Conservation (phyloP, 768 basidiomycete genomes). For the Trametes punicea region DNA sequence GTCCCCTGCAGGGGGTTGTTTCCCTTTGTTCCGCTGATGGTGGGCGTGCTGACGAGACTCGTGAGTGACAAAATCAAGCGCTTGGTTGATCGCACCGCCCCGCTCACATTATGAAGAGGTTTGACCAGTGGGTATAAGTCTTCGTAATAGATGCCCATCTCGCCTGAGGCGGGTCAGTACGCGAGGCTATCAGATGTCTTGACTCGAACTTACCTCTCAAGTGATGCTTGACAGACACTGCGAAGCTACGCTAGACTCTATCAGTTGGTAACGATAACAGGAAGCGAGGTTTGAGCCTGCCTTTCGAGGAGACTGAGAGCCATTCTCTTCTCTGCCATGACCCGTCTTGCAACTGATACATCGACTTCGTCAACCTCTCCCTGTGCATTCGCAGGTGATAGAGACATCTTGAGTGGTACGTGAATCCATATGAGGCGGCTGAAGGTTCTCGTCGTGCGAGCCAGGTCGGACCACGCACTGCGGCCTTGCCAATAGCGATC, state of each 20-base stretch:
- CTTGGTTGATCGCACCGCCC: too few species aligned
- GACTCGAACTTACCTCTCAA: conserved; percentile 40
- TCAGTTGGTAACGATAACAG: neutral
- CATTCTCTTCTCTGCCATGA: conserved; percentile 60
- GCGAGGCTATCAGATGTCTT: neutral
- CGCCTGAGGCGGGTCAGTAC: conserved; percentile 35
- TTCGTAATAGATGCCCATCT: conserved; percentile 58
- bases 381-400: conserved; percentile 36
- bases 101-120: conserved; percentile 51
- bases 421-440: conserved; percentile 61
- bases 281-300: too few species aligned
- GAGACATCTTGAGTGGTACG: conserved; percentile 46
- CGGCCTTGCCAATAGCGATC: conserved; percentile 62
- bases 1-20: neutral
- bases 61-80: neutral
- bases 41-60: conserved; percentile 5
- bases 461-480: conserved; percentile 54
- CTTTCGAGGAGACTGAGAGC: conserved; percentile 58
- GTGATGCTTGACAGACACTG: conserved; percentile 60
- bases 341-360: conserved; percentile 32
- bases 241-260: conserved; percentile 39
- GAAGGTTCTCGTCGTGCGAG: conserved; percentile 46
- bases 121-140: conserved; percentile 56
- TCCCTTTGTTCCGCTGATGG: neutral
- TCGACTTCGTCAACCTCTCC: conserved; percentile 34